These are phyloP conservation scores for Leccinum barrowsii DNA, from an alignment of 768 basidiomycete species.

Conservation along the genomic window DNA sequence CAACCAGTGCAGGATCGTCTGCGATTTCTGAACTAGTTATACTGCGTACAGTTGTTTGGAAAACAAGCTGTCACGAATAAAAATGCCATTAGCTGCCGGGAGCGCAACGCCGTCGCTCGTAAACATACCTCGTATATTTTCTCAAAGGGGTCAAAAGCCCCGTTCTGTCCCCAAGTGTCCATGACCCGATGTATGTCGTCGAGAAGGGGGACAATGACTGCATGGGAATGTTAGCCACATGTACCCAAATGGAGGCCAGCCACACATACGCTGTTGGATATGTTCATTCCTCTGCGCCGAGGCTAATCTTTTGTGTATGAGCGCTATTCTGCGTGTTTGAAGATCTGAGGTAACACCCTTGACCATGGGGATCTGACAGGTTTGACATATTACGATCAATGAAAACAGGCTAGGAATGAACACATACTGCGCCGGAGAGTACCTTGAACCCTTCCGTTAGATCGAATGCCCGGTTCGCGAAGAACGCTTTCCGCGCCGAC, in stretches of 20 bases:
- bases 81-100: neutral
- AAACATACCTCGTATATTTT: slow-evolving; percentile 60
- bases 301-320: slow-evolving; percentile 70
- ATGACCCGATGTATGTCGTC: slow-evolving; percentile 60
- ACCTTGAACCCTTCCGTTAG: slow-evolving; percentile 78
- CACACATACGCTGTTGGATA: slow-evolving; percentile 54
- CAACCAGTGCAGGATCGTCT: slow-evolving; percentile 57
- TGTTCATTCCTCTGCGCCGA: slow-evolving; percentile 60
- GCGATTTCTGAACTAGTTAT: slow-evolving; percentile 68
- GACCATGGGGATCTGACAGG: slow-evolving; percentile 65
- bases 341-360: slow-evolving; percentile 72
- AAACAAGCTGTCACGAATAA: slow-evolving; percentile 47
- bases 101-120: neutral
- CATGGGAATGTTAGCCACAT: slow-evolving; percentile 8
- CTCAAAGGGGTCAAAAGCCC: slow-evolving; percentile 69
- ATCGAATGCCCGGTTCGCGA: slow-evolving; percentile 66
- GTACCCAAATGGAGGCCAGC: neutral
- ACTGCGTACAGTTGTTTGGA: slow-evolving; percentile 69
- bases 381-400: slow-evolving; percentile 12
- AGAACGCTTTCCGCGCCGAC: slow-evolving; percentile 63
- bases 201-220: slow-evolving; percentile 65
- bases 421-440: slow-evolving; percentile 71
- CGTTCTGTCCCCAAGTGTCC: slow-evolving; percentile 62
- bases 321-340: slow-evolving; percentile 53
- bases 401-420: slow-evolving; percentile 8